A percentile compares a stretch with the other conserved stretches of the same genome.
Evolutionary conservation across 495 filamentous ascomycete species (phyloP).

Genomic region (Trichoderma parareesei): DNA sequence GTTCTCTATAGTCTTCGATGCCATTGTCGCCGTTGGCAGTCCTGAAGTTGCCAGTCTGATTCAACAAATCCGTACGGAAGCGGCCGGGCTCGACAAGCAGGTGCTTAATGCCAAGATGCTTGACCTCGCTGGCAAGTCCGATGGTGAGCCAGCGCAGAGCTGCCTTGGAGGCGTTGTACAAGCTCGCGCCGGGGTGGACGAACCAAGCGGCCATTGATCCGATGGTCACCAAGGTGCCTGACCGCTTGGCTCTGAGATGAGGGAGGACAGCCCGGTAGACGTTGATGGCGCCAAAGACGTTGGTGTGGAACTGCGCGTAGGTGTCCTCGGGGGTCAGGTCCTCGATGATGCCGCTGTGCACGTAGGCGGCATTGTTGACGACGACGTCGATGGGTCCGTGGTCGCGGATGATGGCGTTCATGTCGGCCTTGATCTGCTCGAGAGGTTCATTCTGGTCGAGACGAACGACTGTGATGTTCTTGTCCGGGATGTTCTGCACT

Average conservation of each 20-base stretch:
- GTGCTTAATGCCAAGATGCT: conserved; percentile 16
- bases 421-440: background rate
- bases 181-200: conserved; percentile 1
- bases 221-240: conserved; percentile 17
- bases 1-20: background rate
- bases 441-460: conserved; percentile 30
- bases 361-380: conserved; percentile 19
- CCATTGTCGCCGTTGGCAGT: conserved; percentile 8
- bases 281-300: conserved; percentile 15
- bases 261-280: conserved; percentile 17
- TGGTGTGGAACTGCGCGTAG: conserved; percentile 14
- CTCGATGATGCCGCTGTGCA: conserved; percentile 4
- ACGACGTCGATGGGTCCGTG: conserved; percentile 18
- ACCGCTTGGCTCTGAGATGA: conserved; percentile 11
- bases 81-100: conserved; percentile 23
- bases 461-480: conserved; percentile 23
- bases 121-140: conserved; percentile 14
- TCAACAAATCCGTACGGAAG: conserved; percentile 19
- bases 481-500: conserved; percentile 14
- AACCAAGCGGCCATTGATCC: conserved; percentile 13
- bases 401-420: background rate
- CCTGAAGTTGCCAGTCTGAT: conserved; percentile 10
- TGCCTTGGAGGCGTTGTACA: conserved; percentile 18
- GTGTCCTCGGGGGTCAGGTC: conserved; percentile 13
- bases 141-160: conserved; percentile 14